Base-by-base conservation (phyloP, 108 stramenopile species). In the Aureococcus anophagefferens region DNA sequence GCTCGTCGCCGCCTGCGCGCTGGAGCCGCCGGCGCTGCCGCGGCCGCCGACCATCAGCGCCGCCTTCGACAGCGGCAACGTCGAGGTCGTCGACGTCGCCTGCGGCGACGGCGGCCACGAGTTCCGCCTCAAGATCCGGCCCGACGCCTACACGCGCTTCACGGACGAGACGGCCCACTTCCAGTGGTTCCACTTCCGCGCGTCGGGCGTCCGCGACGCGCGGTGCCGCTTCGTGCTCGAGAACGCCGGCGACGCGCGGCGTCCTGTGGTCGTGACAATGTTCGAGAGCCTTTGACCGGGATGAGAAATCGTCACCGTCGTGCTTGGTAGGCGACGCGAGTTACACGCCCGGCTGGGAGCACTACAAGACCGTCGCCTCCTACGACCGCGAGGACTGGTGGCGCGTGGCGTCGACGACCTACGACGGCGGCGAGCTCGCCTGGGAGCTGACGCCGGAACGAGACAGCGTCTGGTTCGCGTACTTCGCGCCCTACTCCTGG, bases 141-240 rank as follows among this genome's bases (percentile, higher is more conserved):
- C 36, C 30, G 67, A 68, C n/a, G 29, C 67, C 21, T 68, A 30
- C 67, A 68, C 67, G 25, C 29, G 13, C 25, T 4, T 4, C 30
- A 68, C 40, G 18, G 67, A 68, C 13, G 5, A 31, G 28, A n/a
- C 29, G 67, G 29, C 25, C 7, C 67, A 68, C 30, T 30, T 44
- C 29, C 67, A 68, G 44, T 68, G 67, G 67, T 68, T 68, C 30
- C 67, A 68, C 67, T 68, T 68, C 30, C 36, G 30, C 7, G 67
- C 67, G 25, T n/a, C 30, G 67, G 30, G 30, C 30, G 67, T 68
- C 7, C 36, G 30, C 4, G 67, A 13, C n/a, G 5, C 4, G 44
- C 4, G 14, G 30, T 68, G 67, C 67, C 13, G 18, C 40, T 44
- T 44, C 40, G 40, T 44, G 9, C 40, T 44, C 9, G 40, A 44